Evolutionary conservation across 2,329 filamentous ascomycete genomes (phyloP).

Genomic region (Akanthomyces uredinophilus): DNA sequence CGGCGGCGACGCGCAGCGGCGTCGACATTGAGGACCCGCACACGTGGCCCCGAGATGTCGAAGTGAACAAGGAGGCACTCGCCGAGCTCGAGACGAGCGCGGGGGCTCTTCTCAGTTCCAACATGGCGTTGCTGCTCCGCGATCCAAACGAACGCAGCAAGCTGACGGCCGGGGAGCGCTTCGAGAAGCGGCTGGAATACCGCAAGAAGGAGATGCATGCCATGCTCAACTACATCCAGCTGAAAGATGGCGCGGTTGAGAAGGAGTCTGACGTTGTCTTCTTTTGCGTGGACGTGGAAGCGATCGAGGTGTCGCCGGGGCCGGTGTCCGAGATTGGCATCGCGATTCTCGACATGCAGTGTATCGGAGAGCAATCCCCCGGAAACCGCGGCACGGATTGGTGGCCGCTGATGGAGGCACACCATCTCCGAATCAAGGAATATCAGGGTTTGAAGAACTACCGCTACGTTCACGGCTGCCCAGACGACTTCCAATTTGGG

Average conservation of each 20-base stretch:
- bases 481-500: conserved; percentile 72
- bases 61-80: background rate
- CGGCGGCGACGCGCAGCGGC: conserved; percentile 33
- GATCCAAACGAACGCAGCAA: background rate
- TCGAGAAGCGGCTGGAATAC: conserved; percentile 45
- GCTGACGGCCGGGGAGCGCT: conserved; percentile 22
- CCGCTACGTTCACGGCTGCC: conserved; percentile 65
- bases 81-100: background rate
- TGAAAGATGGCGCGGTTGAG: conserved; percentile 30
- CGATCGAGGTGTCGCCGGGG: conserved; percentile 61
- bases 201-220: conserved; percentile 55
- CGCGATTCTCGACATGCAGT: conserved; percentile 67
- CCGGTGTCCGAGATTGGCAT: conserved; percentile 83
- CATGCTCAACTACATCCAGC: conserved; percentile 65
- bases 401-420: conserved; percentile 59
- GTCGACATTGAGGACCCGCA: conserved; percentile 23
- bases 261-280: conserved; percentile 47
- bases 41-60: conserved; percentile 4
- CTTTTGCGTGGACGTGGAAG: conserved; percentile 77
- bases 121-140: conserved; percentile 9
- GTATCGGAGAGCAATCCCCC: conserved; percentile 50
- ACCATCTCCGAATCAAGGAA: conserved; percentile 75
- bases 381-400: conserved; percentile 61
- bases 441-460: conserved; percentile 60
- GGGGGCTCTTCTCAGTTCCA: background rate